Evolutionary conservation across 306 rosid species (phyloP).

Genomic region (Dryas octopetala): DNA sequence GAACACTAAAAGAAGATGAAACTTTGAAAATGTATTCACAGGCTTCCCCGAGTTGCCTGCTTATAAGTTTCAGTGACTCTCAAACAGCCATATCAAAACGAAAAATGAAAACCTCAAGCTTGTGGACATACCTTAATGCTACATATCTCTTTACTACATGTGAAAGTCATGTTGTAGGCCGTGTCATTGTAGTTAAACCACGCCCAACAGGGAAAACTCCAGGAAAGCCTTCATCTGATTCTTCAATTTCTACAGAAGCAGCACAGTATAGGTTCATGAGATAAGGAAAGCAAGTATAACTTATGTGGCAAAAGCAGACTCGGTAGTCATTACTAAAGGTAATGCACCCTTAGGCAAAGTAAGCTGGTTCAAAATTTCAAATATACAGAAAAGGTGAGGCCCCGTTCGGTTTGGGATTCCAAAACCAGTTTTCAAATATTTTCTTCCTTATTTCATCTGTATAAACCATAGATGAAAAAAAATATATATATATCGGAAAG

Average conservation of each 20-base stretch:
- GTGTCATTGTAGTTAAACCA: constrained; percentile 93
- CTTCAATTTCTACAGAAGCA: constrained; percentile 67
- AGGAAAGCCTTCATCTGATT: constrained; percentile 57
- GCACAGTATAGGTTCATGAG: constrained; percentile 32
- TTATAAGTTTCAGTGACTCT: neutral
- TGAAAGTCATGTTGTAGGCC: constrained; percentile 72
- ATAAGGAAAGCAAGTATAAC: neutral
- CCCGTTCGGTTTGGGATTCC: too few relatives aligned
- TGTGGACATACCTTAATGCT: constrained; percentile 9
- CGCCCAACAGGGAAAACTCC: constrained; percentile 83
- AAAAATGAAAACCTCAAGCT: neutral
- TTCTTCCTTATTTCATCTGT: too few relatives aligned
- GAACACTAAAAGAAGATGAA: neutral
- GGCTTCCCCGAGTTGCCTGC: neutral
- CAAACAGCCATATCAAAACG: neutral
- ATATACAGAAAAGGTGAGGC: neutral
- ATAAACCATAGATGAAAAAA: too few relatives aligned
- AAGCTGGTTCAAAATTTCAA: neutral
- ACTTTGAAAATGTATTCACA: neutral
- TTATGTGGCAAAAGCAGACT: neutral
- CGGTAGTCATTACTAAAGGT: neutral
- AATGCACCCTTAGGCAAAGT: neutral
- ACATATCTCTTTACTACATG: neutral
- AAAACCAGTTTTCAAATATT: too few relatives aligned
- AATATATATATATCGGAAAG: too few relatives aligned